Conservation (phyloP, 1,284 basidiomycete genomes). For the Meripilus lineatus region DNA sequence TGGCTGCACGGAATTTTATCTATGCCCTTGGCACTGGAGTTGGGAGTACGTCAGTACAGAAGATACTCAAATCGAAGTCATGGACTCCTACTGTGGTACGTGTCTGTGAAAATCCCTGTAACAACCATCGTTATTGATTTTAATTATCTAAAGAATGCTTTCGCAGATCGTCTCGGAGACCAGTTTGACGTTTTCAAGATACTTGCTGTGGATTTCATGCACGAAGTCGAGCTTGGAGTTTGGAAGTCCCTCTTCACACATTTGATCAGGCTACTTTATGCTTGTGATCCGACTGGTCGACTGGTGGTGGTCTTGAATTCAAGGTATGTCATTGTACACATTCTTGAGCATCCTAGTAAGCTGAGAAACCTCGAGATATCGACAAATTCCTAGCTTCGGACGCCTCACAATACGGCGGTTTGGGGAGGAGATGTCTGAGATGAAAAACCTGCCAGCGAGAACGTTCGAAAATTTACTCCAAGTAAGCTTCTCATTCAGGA, state of each 20-base stretch:
- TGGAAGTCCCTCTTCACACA: conserved; percentile 28
- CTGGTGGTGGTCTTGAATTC: too few relatives aligned
- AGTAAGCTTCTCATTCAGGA: conserved; percentile 12
- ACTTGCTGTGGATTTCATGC: conserved; percentile 24
- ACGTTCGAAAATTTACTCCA: conserved; percentile 26
- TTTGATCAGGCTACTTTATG: conserved; percentile 21
- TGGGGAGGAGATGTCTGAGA: conserved; percentile 17
- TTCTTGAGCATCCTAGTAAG: too few relatives aligned
- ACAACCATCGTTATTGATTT: neutral
- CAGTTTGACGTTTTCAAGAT: conserved; percentile 15
- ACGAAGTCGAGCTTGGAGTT: conserved; percentile 26
- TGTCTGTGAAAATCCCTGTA: neutral
- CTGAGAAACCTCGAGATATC: conserved; percentile 18
- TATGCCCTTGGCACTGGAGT: conserved; percentile 1
- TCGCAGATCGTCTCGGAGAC: neutral
- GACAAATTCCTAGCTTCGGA: conserved; percentile 20
- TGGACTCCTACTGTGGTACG: neutral
- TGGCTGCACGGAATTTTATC: neutral
- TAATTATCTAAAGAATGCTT: conserved; percentile 1
- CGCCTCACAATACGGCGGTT: conserved; percentile 21
- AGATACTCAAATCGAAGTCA: neutral
- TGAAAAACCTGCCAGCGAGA: conserved; percentile 25
- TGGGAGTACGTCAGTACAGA: neutral
- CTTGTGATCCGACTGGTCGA: conserved; percentile 2
- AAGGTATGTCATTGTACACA: too few relatives aligned